Base-by-base conservation (phyloP, 306 rosid species). In the Quercus wislizeni region DNA sequence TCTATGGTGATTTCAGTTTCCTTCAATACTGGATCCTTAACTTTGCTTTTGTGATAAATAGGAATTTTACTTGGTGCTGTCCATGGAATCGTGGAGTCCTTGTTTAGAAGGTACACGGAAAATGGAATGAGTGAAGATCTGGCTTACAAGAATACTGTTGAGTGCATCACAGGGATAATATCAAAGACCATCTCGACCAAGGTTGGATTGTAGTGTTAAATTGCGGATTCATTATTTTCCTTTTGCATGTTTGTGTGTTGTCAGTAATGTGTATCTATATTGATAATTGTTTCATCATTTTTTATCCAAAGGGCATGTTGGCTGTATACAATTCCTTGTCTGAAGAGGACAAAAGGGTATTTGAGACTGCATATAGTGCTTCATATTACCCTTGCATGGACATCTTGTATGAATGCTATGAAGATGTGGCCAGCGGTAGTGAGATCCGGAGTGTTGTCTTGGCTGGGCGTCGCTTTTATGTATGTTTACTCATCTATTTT, bases 51-150 rank as follows among this genome's bases (percentile, higher is more conserved):
- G 14, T 80, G 83, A 43, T 18, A 41, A 38, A 28, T 73, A 95
- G 99, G 99, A 82, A 95, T 95, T 87, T 87, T 95, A 71, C 98
- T 95, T 70, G 99, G 99, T 71, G 99, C 99, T 72, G 98, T 96
- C 69, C 99, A 96, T 84, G 99, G 99, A 67, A 64, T 89, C 76
- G 99, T 96, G 85, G 99, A 96, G 79, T 90, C 93, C 85, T 85
- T 93, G 82, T 96, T 96, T 80, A 93, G 97, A 84, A 88, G 97
- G 83, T 96, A 86, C 89, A 96, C 96, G 20, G 97, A 93, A 69
- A 87, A 90, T 76, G 99, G 98, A 76, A 93, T 90, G 97, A 76
- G 74, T 28, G 99, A 93, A 87, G 98, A 96, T 70, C 82, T 87
- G 79, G 98, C 99, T 72, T 96, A 96, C 80, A 91, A 93, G 89